Base-by-base conservation (phyloP, 495 filamentous ascomycete species). In the Penicillium waksmanii region DNA sequence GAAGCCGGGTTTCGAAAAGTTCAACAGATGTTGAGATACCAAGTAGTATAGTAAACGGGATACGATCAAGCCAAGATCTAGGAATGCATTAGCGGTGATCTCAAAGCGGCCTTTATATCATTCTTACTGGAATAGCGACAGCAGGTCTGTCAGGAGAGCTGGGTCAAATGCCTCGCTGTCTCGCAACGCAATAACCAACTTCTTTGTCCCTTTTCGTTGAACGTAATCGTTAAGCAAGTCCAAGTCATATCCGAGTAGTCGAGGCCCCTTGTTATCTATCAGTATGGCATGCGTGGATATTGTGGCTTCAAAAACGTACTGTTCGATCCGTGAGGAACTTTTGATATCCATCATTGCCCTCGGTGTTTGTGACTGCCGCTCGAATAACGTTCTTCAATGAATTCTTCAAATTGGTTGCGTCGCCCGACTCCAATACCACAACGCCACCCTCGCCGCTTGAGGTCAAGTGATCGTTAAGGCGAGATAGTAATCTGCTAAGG, bases 131-230 rank as follows among this genome's bases (percentile, higher is more conserved):
- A 98, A 84, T 4, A 98, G 74, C 21, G 83, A 83, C 40, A 97
- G 80, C 27, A 96, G 70, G 69, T 97, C 92, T 2, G 84, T 85
- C 33, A 98, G 73, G 27, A 97, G 72, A n/a, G 73, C 78, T 35
- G 82, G 83, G 66, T 97, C 93, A 67, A 98, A 97, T 5, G 89
- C 93, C 72, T 98, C 96, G 58, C 90, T 96, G 68, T 98, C 96
- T 66, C 91, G 87, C 52, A 98, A 87, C 13, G 88, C 87, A 19
- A 98, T 70, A 8, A 94, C 79, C 33, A 96, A 79, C 56, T 86
- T 85, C 35, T 82, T 75, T 25, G 82, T 81, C 9, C 74, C 69
- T 43, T 84, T 79, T 52, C 74, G 75, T 44, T 79, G 78, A 13
- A 92, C 80, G 66, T 85, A 85, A 31, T 87, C 84, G 55, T 87